Conservation (phyloP, 768 basidiomycete species). For the Tylopilus plumbeoviolaceoides region DNA sequence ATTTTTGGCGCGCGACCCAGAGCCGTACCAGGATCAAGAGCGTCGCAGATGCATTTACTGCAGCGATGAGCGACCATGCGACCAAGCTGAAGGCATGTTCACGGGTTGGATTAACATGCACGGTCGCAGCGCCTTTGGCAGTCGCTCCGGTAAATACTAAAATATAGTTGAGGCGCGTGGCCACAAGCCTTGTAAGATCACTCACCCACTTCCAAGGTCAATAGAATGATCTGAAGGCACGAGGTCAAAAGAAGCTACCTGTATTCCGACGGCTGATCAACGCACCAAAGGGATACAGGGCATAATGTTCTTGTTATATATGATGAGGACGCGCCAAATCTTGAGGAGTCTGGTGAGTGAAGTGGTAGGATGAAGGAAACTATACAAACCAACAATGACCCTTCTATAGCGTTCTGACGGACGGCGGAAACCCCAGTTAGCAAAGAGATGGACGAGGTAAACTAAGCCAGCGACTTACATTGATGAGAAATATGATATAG, state of each 20-base stretch:
- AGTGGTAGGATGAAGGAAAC: not conserved
- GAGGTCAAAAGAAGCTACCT: not conserved
- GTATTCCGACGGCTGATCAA: not conserved
- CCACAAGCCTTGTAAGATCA: not conserved
- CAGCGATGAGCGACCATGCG: slow-evolving; percentile 16
- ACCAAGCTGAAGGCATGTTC: slow-evolving; percentile 5
- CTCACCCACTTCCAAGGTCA: slow-evolving; percentile 17
- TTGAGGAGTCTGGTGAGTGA: not conserved
- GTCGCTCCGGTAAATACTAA: slow-evolving; percentile 10
- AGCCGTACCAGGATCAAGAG: slow-evolving; percentile 14
- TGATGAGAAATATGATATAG: slow-evolving; percentile 17
- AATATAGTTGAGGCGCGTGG: not conserved
- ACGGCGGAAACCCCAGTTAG: not conserved
- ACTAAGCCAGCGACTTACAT: slow-evolving; percentile 10
- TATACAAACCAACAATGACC: slow-evolving; percentile 14
- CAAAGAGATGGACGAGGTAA: not conserved
- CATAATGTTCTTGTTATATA: slow-evolving; percentile 11
- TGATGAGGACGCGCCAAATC: slow-evolving; percentile 24
- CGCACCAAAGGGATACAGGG: slow-evolving; percentile 20
- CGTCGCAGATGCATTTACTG: slow-evolving; percentile 17
- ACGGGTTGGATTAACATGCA: not conserved
- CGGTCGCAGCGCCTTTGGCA: slow-evolving; percentile 7
- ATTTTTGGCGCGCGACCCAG: slow-evolving; percentile 8
- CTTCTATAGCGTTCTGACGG: slow-evolving; percentile 16
- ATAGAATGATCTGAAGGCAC: slow-evolving; percentile 7